phyloP scores from a whole-genome alignment of 2,329 filamentous ascomycete species.

The Claviceps digitariae region DNA sequence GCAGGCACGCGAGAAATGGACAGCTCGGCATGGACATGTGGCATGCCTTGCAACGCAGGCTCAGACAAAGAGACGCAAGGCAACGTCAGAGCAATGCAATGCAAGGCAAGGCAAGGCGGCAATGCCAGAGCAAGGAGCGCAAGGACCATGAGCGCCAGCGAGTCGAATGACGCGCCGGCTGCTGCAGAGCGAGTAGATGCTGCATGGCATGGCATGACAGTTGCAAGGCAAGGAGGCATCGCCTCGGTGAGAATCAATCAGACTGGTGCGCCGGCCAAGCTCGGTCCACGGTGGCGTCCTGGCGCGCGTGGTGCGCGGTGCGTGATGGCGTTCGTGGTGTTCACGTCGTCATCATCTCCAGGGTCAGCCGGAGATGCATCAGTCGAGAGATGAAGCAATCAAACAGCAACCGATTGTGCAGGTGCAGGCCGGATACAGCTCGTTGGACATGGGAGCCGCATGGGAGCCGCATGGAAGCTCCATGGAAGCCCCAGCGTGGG shows the following conservation, averaged over 20 bases:
- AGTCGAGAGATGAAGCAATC: background rate
- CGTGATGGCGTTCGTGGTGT: background rate
- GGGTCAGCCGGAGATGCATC: background rate
- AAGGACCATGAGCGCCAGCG: too few relatives aligned
- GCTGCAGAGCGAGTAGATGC: too few relatives aligned
- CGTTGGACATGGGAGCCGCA: too few relatives aligned
- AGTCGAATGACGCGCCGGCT: too few relatives aligned
- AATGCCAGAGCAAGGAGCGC: background rate
- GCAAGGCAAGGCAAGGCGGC: background rate
- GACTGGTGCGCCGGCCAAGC: background rate
- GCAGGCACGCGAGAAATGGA: background rate
- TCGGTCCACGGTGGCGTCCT: background rate
- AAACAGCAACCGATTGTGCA: background rate
- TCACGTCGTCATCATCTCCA: background rate
- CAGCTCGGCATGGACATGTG: background rate
- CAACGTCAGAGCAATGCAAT: too few relatives aligned
- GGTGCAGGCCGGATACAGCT: too few relatives aligned
- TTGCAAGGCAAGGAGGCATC: background rate
- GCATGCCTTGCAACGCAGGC: background rate
- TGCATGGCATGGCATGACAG: too few relatives aligned
- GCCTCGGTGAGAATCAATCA: background rate
- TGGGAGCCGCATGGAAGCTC: too few relatives aligned
- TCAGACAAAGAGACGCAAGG: background rate
- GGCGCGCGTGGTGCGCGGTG: too few relatives aligned
- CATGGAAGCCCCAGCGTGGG: too few relatives aligned